A percentile compares a stretch with the other conserved stretches of the same genome.
These are phyloP conservation scores for Xylaria intraflava DNA, from an alignment of 495 filamentous ascomycete species.

Conservation along the genomic window DNA sequence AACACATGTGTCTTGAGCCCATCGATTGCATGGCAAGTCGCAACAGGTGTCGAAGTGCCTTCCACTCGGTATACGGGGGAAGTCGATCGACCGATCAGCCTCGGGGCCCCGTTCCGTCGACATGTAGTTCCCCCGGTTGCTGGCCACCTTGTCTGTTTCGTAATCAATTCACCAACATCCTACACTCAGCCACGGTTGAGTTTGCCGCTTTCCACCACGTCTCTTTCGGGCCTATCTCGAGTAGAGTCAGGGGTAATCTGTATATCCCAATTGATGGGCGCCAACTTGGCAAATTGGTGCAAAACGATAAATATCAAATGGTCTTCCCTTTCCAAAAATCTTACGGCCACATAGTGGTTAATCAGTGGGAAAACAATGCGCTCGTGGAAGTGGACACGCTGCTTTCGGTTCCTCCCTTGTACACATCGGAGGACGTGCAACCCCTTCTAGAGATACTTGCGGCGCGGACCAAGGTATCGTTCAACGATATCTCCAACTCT, in stretches of 20 bases:
- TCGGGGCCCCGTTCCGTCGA: neutral
- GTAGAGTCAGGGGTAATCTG: neutral
- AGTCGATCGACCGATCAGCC: neutral
- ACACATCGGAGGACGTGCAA: neutral
- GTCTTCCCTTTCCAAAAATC: conserved; percentile 2
- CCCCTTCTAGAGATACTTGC: neutral
- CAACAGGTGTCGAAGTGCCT: neutral
- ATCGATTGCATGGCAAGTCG: neutral
- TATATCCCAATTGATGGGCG: neutral
- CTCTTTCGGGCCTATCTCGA: conserved; percentile 1
- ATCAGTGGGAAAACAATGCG: neutral
- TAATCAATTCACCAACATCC: neutral
- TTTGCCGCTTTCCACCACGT: conserved; percentile 2
- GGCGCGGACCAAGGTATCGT: neutral
- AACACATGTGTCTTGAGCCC: conserved; percentile 6
- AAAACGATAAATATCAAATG: neutral
- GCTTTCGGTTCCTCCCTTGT: neutral
- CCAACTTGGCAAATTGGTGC: neutral
- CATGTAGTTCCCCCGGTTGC: neutral
- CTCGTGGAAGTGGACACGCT: neutral
- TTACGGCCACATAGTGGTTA: neutral
- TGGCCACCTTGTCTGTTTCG: conserved; percentile 1
- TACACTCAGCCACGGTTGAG: neutral
- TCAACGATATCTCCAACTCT: neutral
- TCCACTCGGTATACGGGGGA: neutral